Evolutionary conservation across 306 rosid species (phyloP).

Genomic region (Mucuna pruriens): DNA sequence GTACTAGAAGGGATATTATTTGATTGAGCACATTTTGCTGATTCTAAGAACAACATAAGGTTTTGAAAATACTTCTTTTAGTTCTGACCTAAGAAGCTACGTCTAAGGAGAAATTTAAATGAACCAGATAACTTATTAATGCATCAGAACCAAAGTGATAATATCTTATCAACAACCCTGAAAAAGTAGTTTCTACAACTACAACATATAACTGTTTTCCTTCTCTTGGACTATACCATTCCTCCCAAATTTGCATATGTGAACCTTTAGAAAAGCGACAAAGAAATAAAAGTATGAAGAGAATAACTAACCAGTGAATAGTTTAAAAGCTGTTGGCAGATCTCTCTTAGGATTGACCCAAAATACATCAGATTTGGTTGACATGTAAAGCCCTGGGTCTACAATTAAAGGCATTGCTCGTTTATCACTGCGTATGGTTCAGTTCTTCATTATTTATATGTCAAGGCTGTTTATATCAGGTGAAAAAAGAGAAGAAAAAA

Average conservation of each 20-base stretch:
- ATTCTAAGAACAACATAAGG: background rate
- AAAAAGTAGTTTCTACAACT: background rate
- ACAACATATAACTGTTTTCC: background rate
- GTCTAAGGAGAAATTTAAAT: slow-evolving; percentile 3
- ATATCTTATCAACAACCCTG: background rate
- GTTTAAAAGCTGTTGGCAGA: slow-evolving; percentile 78
- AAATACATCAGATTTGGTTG: slow-evolving; percentile 73
- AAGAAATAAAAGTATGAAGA: slow-evolving; percentile 21
- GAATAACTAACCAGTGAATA: slow-evolving; percentile 79
- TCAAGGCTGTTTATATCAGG: background rate
- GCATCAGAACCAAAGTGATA: slow-evolving; percentile 24
- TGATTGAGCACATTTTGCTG: background rate
- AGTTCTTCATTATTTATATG: background rate
- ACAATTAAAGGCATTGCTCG: slow-evolving; percentile 88
- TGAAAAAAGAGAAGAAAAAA: slow-evolving; percentile 14
- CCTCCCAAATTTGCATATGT: slow-evolving; percentile 11
- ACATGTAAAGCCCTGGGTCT: slow-evolving; percentile 84
- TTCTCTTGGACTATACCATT: background rate
- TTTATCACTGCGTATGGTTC: slow-evolving; percentile 62
- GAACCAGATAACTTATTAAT: background rate
- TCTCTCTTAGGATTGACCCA: slow-evolving; percentile 72
- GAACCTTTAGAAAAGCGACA: slow-evolving; percentile 22
- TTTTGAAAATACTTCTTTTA: slow-evolving; percentile 7
- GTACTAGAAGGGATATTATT: background rate
- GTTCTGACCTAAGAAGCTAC: background rate